Base-by-base conservation (phyloP, 495 filamentous ascomycete genomes). In the Penicillium salamii region DNA sequence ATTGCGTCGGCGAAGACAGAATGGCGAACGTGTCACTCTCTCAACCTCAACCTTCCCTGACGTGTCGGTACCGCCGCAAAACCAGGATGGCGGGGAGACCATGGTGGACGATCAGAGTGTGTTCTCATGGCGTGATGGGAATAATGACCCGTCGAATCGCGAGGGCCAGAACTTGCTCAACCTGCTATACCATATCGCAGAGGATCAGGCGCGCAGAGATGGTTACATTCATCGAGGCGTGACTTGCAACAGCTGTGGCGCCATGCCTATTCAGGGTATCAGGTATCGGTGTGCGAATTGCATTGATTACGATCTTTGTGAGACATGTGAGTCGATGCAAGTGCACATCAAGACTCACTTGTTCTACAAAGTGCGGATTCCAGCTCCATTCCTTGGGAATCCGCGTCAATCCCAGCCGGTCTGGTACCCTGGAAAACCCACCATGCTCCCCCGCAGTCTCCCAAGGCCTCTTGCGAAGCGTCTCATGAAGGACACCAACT, bases 171-270 rank as follows among this genome's bases (percentile, higher is more conserved):
- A 87, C 45, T 73, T 90, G 47, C 80, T 90, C 21, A 85, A 79
- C 42, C 63, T 91, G 2, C 75, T 90, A 3, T 91, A 88, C 60
- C 79, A 85, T 31, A 88, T 91, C n/a, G 88, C 87, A 0, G 87
- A 89, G 59, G 87, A 95, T 52, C 87, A 91, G 48, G 85, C 89
- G 3, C 78, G 80, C 39, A 78, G 85, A 41, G 91, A 95, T 62
- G 89, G 89, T 13, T 95, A 92, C 61, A 87, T 96, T 21, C 93
- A 99, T 62, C 86, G 93, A 3, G 91, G 95, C n/a, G 89, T 95
- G 42, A 85, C 81, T 26, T 99, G 93, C 67, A 95, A 97, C 66
- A 83, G 80, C 49, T 98, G 93, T 56, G 84, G 84, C 28, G 78
- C 83, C 47, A 79, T 87, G 48, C 93, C 93, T 7, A 97, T 98